Evolutionary conservation across 2,329 filamentous ascomycete species (phyloP), one percentile per base, ranked within the genome.

Genomic region (Volutella citrinella): DNA sequence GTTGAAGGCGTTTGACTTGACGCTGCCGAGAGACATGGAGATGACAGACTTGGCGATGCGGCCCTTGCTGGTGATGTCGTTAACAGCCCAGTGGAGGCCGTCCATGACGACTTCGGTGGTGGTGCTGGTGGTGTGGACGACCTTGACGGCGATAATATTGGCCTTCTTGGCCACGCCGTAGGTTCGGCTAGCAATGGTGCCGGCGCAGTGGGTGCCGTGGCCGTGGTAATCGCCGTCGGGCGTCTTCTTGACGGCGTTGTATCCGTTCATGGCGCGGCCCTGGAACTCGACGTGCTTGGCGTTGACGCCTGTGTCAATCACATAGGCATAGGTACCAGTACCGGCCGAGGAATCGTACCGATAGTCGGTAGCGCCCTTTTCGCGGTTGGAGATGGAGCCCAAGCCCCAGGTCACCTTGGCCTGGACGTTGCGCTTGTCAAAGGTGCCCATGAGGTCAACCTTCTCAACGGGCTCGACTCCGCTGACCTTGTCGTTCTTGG

Each of bases 221-320:
- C 65, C 65, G 13, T 60, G 45, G 16, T 51, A 55, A 34, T 68
- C 62, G 1, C 39, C 42, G 13, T 61, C 56, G 9, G 8, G 20
- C 12, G 51, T 33, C n/a, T 50, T 54, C 18, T 52, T 46, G 18
- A 48, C 59, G 30, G 53, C 65, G 59, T 65, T 67, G 48, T 51
- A 56, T 14, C 63, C 55, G 37, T 57, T 63, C 33, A 56, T 56
- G 19, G 65, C 69, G 21, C 69, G 67, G 30, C 64, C 68, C 43
- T 67, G 61, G 44, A 73, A 77, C 53, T 77, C 65, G 20, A 50
- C 43, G 57, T 83, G 79, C 7, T 65, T 59, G 13, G 61, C 60
- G 32, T 61, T 57, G 47, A 83, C 74, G 45, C 79, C 79, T 5
- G 76, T 81, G 56, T 83, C 79, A 29, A 83, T 70, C 13, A 83